Evolutionary conservation across 257 asterid genomes (phyloP).

Genomic region (Nyctanthes arbortristis): DNA sequence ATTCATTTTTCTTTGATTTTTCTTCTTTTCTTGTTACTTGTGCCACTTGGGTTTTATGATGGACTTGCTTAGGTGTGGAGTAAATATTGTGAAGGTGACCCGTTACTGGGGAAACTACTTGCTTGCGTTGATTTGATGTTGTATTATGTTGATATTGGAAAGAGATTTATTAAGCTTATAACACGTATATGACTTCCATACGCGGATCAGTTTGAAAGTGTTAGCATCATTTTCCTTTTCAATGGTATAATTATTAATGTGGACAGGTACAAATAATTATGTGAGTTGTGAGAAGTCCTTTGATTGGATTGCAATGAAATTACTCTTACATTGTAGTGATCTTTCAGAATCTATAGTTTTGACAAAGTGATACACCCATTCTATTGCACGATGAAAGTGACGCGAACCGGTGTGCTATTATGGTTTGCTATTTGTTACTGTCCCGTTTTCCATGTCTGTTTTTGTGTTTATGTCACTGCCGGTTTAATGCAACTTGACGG

Average conservation of each 20-base stretch:
- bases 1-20: too few relatives aligned
- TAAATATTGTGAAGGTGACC: not conserved
- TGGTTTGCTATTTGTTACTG: too few relatives aligned
- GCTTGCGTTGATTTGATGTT: not conserved
- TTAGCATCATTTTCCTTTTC: too few relatives aligned
- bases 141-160: not conserved
- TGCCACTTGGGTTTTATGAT: not conserved
- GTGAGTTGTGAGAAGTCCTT: not conserved
- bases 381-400: not conserved
- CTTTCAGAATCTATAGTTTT: not conserved
- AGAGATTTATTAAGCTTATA: not conserved
- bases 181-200: not conserved
- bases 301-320: not conserved
- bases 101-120: not conserved
- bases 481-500: not conserved
- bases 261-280: not conserved
- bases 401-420: not conserved
- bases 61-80: not conserved
- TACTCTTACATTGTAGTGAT: not conserved
- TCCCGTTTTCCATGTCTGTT: not conserved
- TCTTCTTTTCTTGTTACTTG: not conserved
- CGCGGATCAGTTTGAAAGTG: too few relatives aligned
- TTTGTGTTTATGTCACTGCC: not conserved
- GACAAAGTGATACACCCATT: not conserved
- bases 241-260: not conserved